These are phyloP conservation scores for Pyracantha coccinea DNA, from an alignment of 331 rosid genomes.

Conservation along the genomic window DNA sequence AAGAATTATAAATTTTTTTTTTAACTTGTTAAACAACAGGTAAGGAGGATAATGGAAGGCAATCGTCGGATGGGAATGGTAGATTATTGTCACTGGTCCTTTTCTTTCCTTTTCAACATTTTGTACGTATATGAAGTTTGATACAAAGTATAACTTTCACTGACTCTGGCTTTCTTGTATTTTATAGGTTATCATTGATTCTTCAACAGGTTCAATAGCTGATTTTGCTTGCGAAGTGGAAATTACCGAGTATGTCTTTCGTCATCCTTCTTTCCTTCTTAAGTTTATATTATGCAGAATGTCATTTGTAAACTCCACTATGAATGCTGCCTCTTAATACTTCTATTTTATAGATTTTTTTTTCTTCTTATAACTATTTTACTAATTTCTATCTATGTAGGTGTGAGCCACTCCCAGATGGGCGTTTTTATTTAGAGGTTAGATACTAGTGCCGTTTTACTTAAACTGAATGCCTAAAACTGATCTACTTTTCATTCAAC, in stretches of 20 bases:
- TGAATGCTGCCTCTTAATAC: neutral
- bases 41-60: constrained; percentile 98
- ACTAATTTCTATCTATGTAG: constrained; percentile 26
- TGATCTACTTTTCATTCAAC: neutral
- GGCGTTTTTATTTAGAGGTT: constrained; percentile 96
- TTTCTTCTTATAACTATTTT: too few relatives aligned
- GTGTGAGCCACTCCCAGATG: constrained; percentile 98
- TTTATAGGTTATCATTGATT: constrained; percentile 64
- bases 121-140: constrained; percentile 20
- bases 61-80: constrained; percentile 99
- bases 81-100: constrained; percentile 30
- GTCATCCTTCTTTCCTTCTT: constrained; percentile 6
- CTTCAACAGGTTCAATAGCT: constrained; percentile 74
- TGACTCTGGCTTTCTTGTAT: constrained; percentile 27
- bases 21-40: constrained; percentile 35
- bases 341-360: neutral
- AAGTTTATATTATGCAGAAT: neutral
- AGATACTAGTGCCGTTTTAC: constrained; percentile 7
- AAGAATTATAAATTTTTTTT: neutral
- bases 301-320: neutral
- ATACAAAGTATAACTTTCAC: constrained; percentile 14
- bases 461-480: neutral
- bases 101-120: constrained; percentile 18
- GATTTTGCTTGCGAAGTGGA: constrained; percentile 97
- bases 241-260: constrained; percentile 86